phyloP scores from a whole-genome alignment of 2,329 filamentous ascomycete species.

The Massarina eburnea region DNA sequence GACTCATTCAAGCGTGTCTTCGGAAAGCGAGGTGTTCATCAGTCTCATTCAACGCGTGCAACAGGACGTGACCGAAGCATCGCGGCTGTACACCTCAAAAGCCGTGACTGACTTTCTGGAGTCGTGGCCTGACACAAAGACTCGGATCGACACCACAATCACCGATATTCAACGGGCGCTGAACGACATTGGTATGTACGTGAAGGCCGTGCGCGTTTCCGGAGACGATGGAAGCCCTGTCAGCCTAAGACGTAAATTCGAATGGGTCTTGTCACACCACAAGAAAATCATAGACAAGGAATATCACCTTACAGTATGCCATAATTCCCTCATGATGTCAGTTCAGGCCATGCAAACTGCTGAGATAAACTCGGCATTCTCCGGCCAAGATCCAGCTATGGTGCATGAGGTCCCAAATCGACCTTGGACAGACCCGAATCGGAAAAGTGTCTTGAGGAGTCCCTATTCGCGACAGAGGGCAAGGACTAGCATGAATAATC shows the following conservation, averaged over 20 bases:
- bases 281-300: constrained; percentile 24
- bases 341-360: constrained; percentile 31
- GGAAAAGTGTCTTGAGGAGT: constrained; percentile 16
- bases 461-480: constrained; percentile 28
- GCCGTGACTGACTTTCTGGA: constrained; percentile 24
- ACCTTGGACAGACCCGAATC: constrained; percentile 21
- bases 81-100: constrained; percentile 24
- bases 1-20: constrained; percentile 23
- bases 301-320: constrained; percentile 24
- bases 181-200: constrained; percentile 33
- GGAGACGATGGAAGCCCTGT: constrained; percentile 24
- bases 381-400: constrained; percentile 13
- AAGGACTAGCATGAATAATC: constrained; percentile 20
- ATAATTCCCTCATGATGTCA: constrained; percentile 28
- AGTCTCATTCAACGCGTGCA: constrained; percentile 29
- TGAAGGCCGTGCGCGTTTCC: constrained; percentile 24
- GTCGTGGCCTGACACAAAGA: constrained; percentile 22
- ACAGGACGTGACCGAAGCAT: constrained; percentile 29
- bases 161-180: constrained; percentile 24
- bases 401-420: constrained; percentile 22
- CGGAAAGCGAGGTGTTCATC: constrained; percentile 26
- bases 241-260: constrained; percentile 28
- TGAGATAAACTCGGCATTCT: constrained; percentile 21
- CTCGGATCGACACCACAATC: constrained; percentile 28
- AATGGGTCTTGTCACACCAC: constrained; percentile 33